Percentiles rank a stretch among this genome's conserved stretches.
Evolutionary conservation across 495 filamentous ascomycete genomes (phyloP).

Genomic region (Tuber aestivum): DNA sequence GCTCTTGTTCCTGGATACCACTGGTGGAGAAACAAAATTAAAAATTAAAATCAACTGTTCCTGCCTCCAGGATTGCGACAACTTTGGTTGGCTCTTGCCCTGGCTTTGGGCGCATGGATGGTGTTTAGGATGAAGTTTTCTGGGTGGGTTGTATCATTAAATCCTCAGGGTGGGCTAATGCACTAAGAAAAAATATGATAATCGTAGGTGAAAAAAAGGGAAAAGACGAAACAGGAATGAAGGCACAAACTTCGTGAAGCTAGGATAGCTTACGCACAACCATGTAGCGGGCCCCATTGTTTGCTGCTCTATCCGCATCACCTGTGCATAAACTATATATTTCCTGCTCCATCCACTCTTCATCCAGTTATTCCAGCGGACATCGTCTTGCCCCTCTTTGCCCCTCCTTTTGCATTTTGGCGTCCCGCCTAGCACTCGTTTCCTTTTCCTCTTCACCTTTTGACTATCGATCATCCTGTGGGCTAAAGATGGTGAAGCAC

Average conservation of each 20-base stretch:
- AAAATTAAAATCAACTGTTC: not conserved
- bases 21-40: not conserved
- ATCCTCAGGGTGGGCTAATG: too few relatives aligned
- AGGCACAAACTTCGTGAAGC: too few relatives aligned
- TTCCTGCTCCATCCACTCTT: not conserved
- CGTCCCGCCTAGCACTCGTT: not conserved
- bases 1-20: not conserved
- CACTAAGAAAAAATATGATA: not conserved
- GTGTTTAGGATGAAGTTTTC: not conserved
- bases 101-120: not conserved
- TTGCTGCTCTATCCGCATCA: not conserved
- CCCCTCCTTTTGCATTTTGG: not conserved
- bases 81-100: not conserved
- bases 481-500: constrained; percentile 67
- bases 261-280: not conserved
- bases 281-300: not conserved
- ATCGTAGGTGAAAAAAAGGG: not conserved
- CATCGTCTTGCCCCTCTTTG: not conserved
- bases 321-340: not conserved
- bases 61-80: not conserved
- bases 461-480: not conserved
- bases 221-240: not conserved
- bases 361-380: not conserved
- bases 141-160: not conserved
- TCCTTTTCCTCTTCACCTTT: not conserved